Conservation (phyloP, 306 rosid species). For the Casuarina equisetifolia region DNA sequence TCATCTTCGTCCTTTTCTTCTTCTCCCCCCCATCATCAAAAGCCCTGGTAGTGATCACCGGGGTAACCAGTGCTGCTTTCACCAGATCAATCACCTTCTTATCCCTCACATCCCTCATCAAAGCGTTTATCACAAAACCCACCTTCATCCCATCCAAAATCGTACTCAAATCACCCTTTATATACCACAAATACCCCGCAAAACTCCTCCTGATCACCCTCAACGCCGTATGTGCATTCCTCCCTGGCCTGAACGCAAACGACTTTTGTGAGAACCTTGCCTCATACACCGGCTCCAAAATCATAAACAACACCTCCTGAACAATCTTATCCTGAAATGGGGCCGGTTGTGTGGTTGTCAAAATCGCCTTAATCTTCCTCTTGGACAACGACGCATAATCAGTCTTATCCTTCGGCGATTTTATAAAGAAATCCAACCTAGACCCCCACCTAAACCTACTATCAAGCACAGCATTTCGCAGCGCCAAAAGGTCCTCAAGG, state of each 20-base stretch:
- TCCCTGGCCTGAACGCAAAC: constrained; percentile 76
- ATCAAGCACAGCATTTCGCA: constrained; percentile 85
- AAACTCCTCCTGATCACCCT: constrained; percentile 80
- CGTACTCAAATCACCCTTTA: constrained; percentile 80
- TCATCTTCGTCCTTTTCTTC: constrained; percentile 69
- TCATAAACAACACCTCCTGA: constrained; percentile 76
- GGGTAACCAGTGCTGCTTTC: constrained; percentile 69
- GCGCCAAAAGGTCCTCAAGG: constrained; percentile 70
- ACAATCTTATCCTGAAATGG: constrained; percentile 90
- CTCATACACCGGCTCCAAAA: constrained; percentile 84
- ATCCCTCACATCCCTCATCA: constrained; percentile 92
- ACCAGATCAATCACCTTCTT: constrained; percentile 74
- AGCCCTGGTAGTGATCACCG: constrained; percentile 51
- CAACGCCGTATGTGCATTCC: constrained; percentile 73
- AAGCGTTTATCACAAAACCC: constrained; percentile 70
- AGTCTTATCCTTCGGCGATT: constrained; percentile 69
- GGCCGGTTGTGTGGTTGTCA: constrained; percentile 70
- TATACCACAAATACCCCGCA: constrained; percentile 88
- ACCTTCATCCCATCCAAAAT: constrained; percentile 79
- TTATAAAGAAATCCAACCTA: constrained; percentile 63
- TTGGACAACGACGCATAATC: constrained; percentile 74
- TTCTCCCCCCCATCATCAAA: constrained; percentile 58
- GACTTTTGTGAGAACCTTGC: constrained; percentile 66
- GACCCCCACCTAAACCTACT: constrained; percentile 83
- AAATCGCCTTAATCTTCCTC: constrained; percentile 68